A percentile compares a stretch with the other conserved stretches of the same genome.
phyloP scores from a whole-genome alignment of 2,329 filamentous ascomycete species.

The Ceratocystis colombiana region DNA sequence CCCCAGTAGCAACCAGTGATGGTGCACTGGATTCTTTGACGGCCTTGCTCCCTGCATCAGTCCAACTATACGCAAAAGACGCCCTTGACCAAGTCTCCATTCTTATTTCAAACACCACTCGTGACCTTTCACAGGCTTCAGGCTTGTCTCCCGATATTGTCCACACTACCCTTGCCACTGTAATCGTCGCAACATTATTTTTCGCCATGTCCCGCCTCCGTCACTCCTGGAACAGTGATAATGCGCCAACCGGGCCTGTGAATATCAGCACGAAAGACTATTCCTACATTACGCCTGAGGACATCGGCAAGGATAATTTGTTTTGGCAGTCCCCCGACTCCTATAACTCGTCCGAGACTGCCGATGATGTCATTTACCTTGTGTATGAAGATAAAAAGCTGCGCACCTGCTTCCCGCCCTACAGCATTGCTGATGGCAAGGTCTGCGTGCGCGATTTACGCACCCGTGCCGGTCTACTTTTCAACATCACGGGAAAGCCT shows the following conservation, averaged over 20 bases:
- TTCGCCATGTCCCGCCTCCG: slow-evolving; percentile 44
- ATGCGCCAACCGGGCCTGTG: slow-evolving; percentile 33
- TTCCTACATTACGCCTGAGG: slow-evolving; percentile 72
- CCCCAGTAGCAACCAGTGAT: slow-evolving; percentile 28
- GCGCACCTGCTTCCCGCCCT: slow-evolving; percentile 50
- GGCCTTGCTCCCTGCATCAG: slow-evolving; percentile 39
- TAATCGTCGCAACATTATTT: slow-evolving; percentile 35
- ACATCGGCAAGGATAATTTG: slow-evolving; percentile 42
- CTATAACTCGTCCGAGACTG: slow-evolving; percentile 2
- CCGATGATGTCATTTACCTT: slow-evolving; percentile 20
- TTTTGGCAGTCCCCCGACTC: slow-evolving; percentile 27
- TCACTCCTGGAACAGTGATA: slow-evolving; percentile 39
- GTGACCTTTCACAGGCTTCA: slow-evolving; percentile 43
- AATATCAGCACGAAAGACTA: slow-evolving; percentile 67
- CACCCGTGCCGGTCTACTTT: slow-evolving; percentile 55
- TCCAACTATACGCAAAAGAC: slow-evolving; percentile 45
- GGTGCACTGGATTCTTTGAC: slow-evolving; percentile 48
- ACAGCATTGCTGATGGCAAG: slow-evolving; percentile 64
- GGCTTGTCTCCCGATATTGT: slow-evolving; percentile 42
- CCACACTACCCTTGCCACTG: slow-evolving; percentile 40
- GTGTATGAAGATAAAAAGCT: slow-evolving; percentile 14
- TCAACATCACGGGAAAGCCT: slow-evolving; percentile 55
- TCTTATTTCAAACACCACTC: slow-evolving; percentile 39
- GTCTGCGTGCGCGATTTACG: slow-evolving; percentile 56
- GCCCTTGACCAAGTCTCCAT: slow-evolving; percentile 29